Percentiles rank a stretch among this genome's conserved stretches.
Evolutionary conservation across 768 basidiomycete species (phyloP).

Genomic region (Auriculariales sp.): DNA sequence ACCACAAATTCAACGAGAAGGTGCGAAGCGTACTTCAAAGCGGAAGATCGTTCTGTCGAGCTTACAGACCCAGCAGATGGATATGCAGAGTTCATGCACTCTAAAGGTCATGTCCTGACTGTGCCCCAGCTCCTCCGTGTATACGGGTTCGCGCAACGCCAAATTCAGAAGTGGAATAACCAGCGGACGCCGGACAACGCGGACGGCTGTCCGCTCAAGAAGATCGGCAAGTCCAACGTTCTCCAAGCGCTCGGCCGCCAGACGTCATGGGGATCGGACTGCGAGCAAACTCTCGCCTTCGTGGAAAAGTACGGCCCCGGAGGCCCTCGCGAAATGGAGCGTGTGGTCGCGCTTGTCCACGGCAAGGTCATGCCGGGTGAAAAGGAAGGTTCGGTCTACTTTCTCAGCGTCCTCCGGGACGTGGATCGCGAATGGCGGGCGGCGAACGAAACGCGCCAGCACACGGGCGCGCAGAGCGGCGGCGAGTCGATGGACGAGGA

Average conservation of each 20-base stretch:
- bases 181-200: constrained; percentile 27
- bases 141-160: constrained; percentile 37
- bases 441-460: background rate
- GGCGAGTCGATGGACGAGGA: too few species aligned
- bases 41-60: background rate
- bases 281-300: constrained; percentile 35
- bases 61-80: constrained; percentile 8
- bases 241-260: constrained; percentile 34
- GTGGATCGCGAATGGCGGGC: constrained; percentile 32
- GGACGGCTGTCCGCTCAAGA: constrained; percentile 17
- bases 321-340: constrained; percentile 34
- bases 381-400: constrained; percentile 32
- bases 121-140: constrained; percentile 21
- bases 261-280: constrained; percentile 27
- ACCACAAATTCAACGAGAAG: constrained; percentile 27
- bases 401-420: constrained; percentile 32
- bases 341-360: constrained; percentile 35
- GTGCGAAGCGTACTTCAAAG: background rate
- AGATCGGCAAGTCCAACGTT: constrained; percentile 42
- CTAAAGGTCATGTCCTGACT: constrained; percentile 16
- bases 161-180: constrained; percentile 32
- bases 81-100: constrained; percentile 33
- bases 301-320: constrained; percentile 41
- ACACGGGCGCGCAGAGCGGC: too few species aligned
- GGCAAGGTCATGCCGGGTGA: constrained; percentile 27